Evolutionary conservation across 2,329 filamentous ascomycete genomes (phyloP).

Genomic region (Ceratocystis eucalypticola): DNA sequence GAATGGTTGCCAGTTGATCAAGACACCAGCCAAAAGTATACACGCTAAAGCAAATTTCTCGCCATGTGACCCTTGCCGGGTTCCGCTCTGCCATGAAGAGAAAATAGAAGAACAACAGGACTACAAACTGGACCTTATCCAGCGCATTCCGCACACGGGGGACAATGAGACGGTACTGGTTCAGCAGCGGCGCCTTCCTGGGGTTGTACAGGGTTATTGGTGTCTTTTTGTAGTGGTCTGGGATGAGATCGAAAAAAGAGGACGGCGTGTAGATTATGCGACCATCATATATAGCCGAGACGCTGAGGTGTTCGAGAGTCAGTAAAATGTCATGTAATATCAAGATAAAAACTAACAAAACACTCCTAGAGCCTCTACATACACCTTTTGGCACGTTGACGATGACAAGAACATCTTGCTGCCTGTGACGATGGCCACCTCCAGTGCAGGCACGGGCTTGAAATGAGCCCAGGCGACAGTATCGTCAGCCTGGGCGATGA

Average conservation of each 20-base stretch:
- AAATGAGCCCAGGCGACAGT: constrained; percentile 36
- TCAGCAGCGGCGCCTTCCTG: constrained; percentile 57
- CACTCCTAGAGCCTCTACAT: constrained; percentile 21
- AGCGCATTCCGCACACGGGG: constrained; percentile 64
- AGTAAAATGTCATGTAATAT: not conserved
- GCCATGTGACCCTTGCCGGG: constrained; percentile 38
- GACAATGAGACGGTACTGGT: constrained; percentile 75
- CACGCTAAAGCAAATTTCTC: constrained; percentile 55
- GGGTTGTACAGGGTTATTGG: constrained; percentile 73
- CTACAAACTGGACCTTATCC: constrained; percentile 59
- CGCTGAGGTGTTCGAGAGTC: constrained; percentile 26
- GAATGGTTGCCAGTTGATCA: constrained; percentile 62
- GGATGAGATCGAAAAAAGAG: constrained; percentile 69
- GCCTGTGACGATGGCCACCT: constrained; percentile 71
- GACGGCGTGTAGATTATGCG: constrained; percentile 71
- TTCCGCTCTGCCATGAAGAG: constrained; percentile 57
- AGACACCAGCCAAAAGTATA: constrained; percentile 69
- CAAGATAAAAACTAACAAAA: not conserved
- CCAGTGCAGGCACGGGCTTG: constrained; percentile 59
- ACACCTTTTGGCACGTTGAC: constrained; percentile 66
- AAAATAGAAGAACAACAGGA: constrained; percentile 56
- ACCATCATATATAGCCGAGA: constrained; percentile 70
- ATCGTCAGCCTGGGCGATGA: constrained; percentile 41
- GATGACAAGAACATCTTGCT: constrained; percentile 66
- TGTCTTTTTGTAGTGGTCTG: constrained; percentile 73